These are phyloP conservation scores for Pilatotrama ljubarskyi DNA, from an alignment of 768 basidiomycete genomes.

Conservation along the genomic window DNA sequence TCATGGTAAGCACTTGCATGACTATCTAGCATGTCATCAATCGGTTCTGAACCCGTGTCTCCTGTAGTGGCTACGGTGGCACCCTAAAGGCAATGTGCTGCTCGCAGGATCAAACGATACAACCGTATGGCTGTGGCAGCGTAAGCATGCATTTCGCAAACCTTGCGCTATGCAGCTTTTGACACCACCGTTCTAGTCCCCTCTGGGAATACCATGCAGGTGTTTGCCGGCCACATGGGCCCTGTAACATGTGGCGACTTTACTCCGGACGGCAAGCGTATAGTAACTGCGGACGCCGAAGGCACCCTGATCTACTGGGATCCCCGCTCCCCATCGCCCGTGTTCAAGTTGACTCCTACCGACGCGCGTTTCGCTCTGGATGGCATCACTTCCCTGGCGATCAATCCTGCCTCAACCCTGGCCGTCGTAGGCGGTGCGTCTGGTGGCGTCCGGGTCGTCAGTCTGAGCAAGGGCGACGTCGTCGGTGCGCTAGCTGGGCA, in stretches of 20 bases:
- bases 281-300: slow-evolving; percentile 83
- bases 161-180: background rate
- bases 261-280: slow-evolving; percentile 90
- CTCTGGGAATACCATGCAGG: slow-evolving; percentile 92
- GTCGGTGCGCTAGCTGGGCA: slow-evolving; percentile 81
- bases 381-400: slow-evolving; percentile 83
- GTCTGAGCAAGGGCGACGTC: slow-evolving; percentile 83
- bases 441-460: slow-evolving; percentile 86
- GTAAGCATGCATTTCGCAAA: slow-evolving; percentile 45
- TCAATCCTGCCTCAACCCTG: slow-evolving; percentile 86
- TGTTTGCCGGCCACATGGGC: slow-evolving; percentile 88
- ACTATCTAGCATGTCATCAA: background rate
- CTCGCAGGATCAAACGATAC: slow-evolving; percentile 92
- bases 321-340: slow-evolving; percentile 71
- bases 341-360: slow-evolving; percentile 75
- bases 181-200: slow-evolving; percentile 62
- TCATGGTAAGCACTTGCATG: slow-evolving; percentile 62
- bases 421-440: slow-evolving; percentile 86
- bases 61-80: slow-evolving; percentile 88
- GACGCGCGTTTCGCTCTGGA: slow-evolving; percentile 78
- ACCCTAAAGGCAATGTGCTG: slow-evolving; percentile 88
- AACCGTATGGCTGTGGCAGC: slow-evolving; percentile 96
- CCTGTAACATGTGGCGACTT: slow-evolving; percentile 87
- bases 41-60: background rate
- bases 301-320: slow-evolving; percentile 90